Evolutionary conservation across 352 stramenopile genomes (phyloP).

Genomic region (Phytophthora sp.): DNA sequence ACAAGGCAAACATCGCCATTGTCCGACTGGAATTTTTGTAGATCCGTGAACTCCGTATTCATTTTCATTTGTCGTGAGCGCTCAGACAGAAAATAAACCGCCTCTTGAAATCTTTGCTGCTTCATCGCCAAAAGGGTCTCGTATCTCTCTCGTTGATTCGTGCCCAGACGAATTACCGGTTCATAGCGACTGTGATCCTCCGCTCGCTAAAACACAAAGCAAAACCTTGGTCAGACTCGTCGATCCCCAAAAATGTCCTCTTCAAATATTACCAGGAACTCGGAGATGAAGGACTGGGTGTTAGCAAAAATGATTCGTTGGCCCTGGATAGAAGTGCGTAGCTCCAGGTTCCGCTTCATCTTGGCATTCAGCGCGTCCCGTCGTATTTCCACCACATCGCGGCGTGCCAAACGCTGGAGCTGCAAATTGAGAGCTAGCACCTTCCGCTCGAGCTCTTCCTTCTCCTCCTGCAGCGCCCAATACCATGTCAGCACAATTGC

Average conservation of each 20-base stretch:
- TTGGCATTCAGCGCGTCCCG: constrained; percentile 22
- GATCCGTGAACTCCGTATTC: constrained; percentile 39
- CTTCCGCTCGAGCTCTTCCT: constrained; percentile 34
- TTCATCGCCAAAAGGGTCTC: constrained; percentile 44
- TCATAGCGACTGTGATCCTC: constrained; percentile 38
- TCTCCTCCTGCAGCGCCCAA: constrained; percentile 52
- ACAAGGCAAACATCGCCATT: constrained; percentile 40
- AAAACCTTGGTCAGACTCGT: background rate
- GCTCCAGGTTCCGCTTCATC: constrained; percentile 31
- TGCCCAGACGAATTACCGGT: constrained; percentile 38
- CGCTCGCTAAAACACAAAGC: constrained; percentile 20
- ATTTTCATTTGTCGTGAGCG: constrained; percentile 39
- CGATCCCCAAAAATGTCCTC: background rate
- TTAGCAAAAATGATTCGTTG: constrained; percentile 51
- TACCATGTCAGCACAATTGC: too few species aligned
- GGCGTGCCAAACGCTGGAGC: constrained; percentile 29
- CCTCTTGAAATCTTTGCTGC: constrained; percentile 43
- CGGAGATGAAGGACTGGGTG: constrained; percentile 34
- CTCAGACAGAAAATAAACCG: constrained; percentile 41
- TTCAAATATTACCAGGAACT: constrained; percentile 37
- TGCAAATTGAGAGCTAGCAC: constrained; percentile 31
- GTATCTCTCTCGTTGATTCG: constrained; percentile 25
- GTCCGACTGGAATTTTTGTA: constrained; percentile 42
- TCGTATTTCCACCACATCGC: constrained; percentile 30
- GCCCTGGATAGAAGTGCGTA: constrained; percentile 37